A percentile compares a stretch with the other conserved stretches of the same genome.
Conservation (phyloP, 2,329 filamentous ascomycete genomes). For the Fusarium penzigii region DNA sequence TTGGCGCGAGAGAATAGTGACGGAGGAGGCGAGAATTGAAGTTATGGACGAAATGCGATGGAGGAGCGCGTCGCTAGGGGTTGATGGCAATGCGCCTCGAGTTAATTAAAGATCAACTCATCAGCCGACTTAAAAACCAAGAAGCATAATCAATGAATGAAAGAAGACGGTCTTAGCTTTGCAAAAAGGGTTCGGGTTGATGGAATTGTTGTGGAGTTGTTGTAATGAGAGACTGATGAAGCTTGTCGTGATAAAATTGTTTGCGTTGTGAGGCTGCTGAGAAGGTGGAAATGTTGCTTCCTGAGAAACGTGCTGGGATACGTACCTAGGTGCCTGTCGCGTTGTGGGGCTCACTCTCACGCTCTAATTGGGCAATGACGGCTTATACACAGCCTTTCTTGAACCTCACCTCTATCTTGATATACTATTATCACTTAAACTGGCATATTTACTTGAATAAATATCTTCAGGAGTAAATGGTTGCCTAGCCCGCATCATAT, state of each 20-base stretch:
- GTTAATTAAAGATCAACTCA: conserved; percentile 31
- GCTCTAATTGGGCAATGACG: background rate
- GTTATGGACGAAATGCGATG: conserved; percentile 13
- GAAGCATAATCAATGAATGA: conserved; percentile 28
- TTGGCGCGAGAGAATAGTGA: conserved; percentile 2
- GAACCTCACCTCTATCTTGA: background rate
- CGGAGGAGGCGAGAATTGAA: conserved; percentile 9
- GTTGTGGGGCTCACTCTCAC: background rate
- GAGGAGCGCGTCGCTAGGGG: conserved; percentile 33
- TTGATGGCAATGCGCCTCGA: conserved; percentile 34
- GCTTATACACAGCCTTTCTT: background rate
- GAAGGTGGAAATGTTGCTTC: conserved; percentile 13
- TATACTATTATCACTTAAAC: background rate
- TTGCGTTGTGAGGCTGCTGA: conserved; percentile 19
- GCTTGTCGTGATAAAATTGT: conserved; percentile 25
- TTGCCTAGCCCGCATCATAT: too few relatives aligned
- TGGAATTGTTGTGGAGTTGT: conserved; percentile 3
- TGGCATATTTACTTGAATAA: too few relatives aligned
- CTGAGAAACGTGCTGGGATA: conserved; percentile 12
- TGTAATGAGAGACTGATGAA: conserved; percentile 12
- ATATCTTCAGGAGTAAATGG: too few relatives aligned
- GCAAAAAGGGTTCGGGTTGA: background rate
- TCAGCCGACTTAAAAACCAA: conserved; percentile 25
- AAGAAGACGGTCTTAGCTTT: background rate
- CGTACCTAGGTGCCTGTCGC: background rate